These are phyloP conservation scores for Colletotrichum kahawae DNA, from an alignment of 2,329 filamentous ascomycete genomes.

Conservation along the genomic window DNA sequence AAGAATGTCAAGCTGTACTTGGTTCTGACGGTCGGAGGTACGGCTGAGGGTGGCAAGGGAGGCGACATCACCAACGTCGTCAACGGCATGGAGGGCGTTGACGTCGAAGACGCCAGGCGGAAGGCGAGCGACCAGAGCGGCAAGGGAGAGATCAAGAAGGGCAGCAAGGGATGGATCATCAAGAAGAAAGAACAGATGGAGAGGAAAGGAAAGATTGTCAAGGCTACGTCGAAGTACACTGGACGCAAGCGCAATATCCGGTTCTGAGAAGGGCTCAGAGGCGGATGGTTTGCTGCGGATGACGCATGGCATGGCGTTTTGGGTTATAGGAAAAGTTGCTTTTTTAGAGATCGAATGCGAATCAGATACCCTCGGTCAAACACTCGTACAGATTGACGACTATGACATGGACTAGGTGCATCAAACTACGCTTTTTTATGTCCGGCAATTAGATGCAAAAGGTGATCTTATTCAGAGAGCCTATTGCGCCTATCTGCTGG, in stretches of 20 bases:
- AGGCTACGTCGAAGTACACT: constrained; percentile 90
- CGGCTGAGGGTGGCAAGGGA: constrained; percentile 50
- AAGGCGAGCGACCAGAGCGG: constrained; percentile 49
- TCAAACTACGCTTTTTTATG: no score
- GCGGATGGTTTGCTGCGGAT: background rate
- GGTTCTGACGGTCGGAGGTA: constrained; percentile 84
- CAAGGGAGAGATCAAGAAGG: constrained; percentile 72
- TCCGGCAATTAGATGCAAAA: no score
- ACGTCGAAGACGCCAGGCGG: constrained; percentile 74
- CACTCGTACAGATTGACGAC: no score
- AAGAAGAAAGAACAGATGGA: constrained; percentile 94
- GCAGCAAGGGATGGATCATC: constrained; percentile 82
- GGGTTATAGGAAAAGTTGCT: constrained; percentile 7
- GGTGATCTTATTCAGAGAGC: no score
- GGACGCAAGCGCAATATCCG: constrained; percentile 82
- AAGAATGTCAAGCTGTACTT: constrained; percentile 98
- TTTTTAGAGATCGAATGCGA: constrained; percentile 7
- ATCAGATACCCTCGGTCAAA: constrained; percentile 17
- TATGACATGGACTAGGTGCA: no score
- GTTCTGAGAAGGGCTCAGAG: constrained; percentile 57
- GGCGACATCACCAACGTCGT: constrained; percentile 93
- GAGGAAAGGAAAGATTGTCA: constrained; percentile 92
- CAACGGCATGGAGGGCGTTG: constrained; percentile 85
- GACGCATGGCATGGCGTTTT: constrained; percentile 27
- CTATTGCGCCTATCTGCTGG: no score